Evolutionary conservation across 257 asterid species (phyloP).

Genomic region (Cynanchum wilfordii): DNA sequence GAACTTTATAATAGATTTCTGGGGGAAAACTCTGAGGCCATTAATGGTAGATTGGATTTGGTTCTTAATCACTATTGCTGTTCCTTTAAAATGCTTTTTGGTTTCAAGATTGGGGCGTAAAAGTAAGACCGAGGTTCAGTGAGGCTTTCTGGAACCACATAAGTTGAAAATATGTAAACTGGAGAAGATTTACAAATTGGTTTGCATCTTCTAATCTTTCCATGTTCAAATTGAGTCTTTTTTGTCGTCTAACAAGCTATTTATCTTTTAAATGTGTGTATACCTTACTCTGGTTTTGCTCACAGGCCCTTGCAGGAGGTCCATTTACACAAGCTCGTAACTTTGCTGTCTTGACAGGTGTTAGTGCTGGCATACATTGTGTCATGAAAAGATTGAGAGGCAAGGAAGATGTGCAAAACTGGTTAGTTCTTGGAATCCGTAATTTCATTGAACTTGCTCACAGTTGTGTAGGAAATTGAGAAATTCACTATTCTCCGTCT

Average conservation of each 20-base stretch:
- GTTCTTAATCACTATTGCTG: not conserved
- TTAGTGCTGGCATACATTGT: constrained; percentile 84
- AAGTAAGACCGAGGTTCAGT: not conserved
- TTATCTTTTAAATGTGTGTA: not conserved
- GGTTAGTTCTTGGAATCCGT: constrained; percentile 33
- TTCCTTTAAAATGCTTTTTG: not conserved
- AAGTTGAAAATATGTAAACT: not conserved
- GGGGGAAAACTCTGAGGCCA: not conserved
- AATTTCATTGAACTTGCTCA: not conserved
- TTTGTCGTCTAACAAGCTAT: not conserved
- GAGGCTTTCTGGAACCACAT: not conserved
- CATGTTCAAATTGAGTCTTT: not conserved
- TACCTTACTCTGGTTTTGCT: constrained; percentile 1
- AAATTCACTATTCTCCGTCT: not conserved
- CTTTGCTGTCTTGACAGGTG: constrained; percentile 94
- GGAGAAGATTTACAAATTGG: not conserved
- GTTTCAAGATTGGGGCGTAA: not conserved
- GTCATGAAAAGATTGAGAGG: constrained; percentile 88
- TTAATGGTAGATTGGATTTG: not conserved
- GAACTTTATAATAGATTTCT: not conserved
- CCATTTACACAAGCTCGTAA: constrained; percentile 86
- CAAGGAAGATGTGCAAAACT: constrained; percentile 85
- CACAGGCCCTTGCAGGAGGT: constrained; percentile 86
- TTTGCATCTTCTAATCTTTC: not conserved
- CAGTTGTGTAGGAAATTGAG: not conserved